These are phyloP conservation scores for Capsicum rhomboideum DNA, from an alignment of 257 asterid genomes.

Conservation along the genomic window DNA sequence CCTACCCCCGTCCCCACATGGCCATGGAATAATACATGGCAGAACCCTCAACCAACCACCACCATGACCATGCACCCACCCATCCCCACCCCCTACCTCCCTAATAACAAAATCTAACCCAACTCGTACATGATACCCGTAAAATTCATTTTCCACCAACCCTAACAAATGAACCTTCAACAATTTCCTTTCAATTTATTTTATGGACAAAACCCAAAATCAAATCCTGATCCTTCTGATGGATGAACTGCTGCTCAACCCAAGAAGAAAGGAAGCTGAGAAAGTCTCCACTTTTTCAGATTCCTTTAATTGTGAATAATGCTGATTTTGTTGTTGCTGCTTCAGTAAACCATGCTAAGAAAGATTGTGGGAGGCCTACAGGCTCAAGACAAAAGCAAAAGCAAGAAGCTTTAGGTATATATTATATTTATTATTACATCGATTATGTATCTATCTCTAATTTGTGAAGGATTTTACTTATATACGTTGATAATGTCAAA, in stretches of 20 bases:
- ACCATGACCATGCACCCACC: too few species aligned
- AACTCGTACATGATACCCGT: not conserved
- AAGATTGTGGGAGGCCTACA: constrained; percentile 36
- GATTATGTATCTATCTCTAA: too few species aligned
- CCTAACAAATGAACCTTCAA: too few species aligned
- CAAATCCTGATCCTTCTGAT: constrained; percentile 12
- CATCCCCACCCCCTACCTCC: not conserved
- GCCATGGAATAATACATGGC: too few species aligned
- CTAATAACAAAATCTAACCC: constrained; percentile 1
- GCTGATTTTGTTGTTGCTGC: constrained; percentile 15
- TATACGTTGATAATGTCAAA: too few species aligned
- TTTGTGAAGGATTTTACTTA: too few species aligned
- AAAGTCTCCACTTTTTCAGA: constrained; percentile 38
- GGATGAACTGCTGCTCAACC: too few species aligned
- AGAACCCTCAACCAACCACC: too few species aligned
- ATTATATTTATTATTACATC: too few species aligned
- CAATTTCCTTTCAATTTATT: constrained; percentile 23
- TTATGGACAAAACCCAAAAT: not conserved
- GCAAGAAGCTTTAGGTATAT: constrained; percentile 15
- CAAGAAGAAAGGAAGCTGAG: constrained; percentile 55
- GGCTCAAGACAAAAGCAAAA: constrained; percentile 34
- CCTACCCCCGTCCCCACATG: too few species aligned
- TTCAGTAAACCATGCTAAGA: not conserved
- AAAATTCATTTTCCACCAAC: constrained; percentile 14
- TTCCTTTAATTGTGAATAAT: constrained; percentile 12